Conservation (phyloP, 192 early-diverging fungal genomes). For the Podila epigama region DNA sequence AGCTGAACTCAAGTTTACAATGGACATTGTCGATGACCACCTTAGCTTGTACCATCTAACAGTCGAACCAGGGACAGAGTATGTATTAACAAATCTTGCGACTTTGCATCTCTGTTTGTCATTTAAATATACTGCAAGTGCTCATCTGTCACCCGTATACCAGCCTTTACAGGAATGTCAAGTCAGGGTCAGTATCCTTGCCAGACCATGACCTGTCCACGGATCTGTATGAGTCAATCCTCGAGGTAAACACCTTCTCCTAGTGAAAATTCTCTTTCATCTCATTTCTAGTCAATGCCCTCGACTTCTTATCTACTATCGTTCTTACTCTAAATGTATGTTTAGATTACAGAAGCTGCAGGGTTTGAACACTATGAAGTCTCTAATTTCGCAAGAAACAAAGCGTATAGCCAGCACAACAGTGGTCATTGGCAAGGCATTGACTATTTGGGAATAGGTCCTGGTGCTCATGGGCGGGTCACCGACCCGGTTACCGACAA, state of each 20-base stretch:
- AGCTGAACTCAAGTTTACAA: slow-evolving; percentile 50
- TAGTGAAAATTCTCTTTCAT: too few relatives aligned
- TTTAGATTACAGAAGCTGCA: slow-evolving; percentile 37
- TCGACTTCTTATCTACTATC: neutral
- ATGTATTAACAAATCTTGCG: slow-evolving; percentile 2
- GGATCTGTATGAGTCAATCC: slow-evolving; percentile 61
- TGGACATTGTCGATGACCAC: slow-evolving; percentile 58
- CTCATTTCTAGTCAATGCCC: neutral
- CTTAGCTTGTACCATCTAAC: slow-evolving; percentile 63
- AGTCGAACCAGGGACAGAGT: slow-evolving; percentile 60
- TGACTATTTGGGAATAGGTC: slow-evolving; percentile 64
- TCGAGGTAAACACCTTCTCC: too few relatives aligned
- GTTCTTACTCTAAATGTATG: neutral
- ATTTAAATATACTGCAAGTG: neutral
- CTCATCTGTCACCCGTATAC: too few relatives aligned
- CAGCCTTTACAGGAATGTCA: slow-evolving; percentile 50
- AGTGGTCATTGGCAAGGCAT: slow-evolving; percentile 64
- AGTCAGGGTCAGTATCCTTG: slow-evolving; percentile 29
- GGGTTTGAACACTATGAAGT: slow-evolving; percentile 65
- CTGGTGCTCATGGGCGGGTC: slow-evolving; percentile 63
- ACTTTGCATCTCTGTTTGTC: too few relatives aligned
- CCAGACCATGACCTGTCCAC: slow-evolving; percentile 49
- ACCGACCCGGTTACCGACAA: slow-evolving; percentile 17
- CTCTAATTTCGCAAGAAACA: slow-evolving; percentile 56
- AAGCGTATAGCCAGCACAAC: slow-evolving; percentile 57